Percentiles rank a stretch among this genome's conserved stretches.
These are phyloP conservation scores for Eragrostis curvula DNA, from an alignment of 176 grass and related monocot genomes.

Conservation along the genomic window DNA sequence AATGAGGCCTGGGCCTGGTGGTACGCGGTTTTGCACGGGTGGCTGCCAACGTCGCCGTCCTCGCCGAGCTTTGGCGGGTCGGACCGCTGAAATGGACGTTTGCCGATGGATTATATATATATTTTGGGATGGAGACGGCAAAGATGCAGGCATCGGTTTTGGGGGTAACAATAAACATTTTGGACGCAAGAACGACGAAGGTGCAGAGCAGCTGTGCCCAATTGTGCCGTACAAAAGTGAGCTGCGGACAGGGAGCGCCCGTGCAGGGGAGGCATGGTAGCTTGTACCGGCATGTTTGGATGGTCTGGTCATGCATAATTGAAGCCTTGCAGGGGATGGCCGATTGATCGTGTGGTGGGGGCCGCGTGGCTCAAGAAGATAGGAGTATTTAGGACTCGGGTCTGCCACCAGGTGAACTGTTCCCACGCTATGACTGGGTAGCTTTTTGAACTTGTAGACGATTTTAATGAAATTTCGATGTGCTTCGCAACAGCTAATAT, in stretches of 20 bases:
- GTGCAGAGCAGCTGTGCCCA: neutral
- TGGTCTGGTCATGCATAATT: neutral
- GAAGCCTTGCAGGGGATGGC: neutral
- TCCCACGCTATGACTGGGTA: too few relatives aligned
- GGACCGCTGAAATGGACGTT: neutral
- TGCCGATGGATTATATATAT: neutral
- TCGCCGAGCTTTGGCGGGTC: neutral
- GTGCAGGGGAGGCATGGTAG: neutral
- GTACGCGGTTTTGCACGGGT: constrained; percentile 33
- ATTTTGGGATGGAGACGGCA: constrained; percentile 9
- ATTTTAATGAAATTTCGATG: too few relatives aligned
- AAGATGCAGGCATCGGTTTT: constrained; percentile 11
- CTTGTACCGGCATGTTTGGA: neutral
- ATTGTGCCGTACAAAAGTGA: neutral
- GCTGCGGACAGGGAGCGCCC: neutral
- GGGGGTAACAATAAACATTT: neutral
- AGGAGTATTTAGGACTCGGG: too few relatives aligned
- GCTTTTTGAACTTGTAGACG: too few relatives aligned
- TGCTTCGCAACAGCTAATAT: too few relatives aligned
- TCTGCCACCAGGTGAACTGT: too few relatives aligned
- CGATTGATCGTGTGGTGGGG: too few relatives aligned
- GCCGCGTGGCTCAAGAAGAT: too few relatives aligned
- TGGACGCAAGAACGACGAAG: neutral
- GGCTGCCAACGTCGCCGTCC: neutral
- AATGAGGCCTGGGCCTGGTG: neutral